A percentile compares a stretch with the other conserved stretches of the same genome.
phyloP scores from a whole-genome alignment of 164 flowering plant species.

The Annona squamosa region DNA sequence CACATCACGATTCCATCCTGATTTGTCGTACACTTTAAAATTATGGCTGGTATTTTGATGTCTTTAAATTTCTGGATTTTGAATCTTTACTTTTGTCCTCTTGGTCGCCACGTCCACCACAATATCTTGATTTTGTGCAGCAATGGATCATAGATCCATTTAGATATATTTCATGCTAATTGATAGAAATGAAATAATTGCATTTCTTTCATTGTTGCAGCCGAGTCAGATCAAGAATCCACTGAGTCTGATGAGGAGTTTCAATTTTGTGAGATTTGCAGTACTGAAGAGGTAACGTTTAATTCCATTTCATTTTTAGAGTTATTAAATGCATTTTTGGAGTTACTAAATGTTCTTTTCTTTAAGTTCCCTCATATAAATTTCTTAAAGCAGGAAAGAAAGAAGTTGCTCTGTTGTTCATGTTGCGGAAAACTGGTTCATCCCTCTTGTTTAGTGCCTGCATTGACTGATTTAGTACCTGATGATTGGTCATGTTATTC shows the following conservation, averaged over 20 bases:
- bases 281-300: slow-evolving; percentile 64
- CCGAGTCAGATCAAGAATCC: slow-evolving; percentile 68
- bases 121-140: no score
- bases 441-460: slow-evolving; percentile 72
- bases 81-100: background rate
- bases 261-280: slow-evolving; percentile 90
- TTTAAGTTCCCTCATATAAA: background rate
- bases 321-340: background rate
- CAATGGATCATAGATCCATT: no score
- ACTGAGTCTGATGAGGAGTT: slow-evolving; percentile 96
- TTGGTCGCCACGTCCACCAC: background rate
- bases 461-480: slow-evolving; percentile 39
- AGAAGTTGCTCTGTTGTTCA: slow-evolving; percentile 80
- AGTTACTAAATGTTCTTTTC: background rate
- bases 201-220: slow-evolving; percentile 37
- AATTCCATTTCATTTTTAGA: background rate
- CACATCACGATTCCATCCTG: no score
- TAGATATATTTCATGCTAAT: no score
- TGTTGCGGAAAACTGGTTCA: slow-evolving; percentile 79
- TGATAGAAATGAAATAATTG: background rate
- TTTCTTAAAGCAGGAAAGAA: slow-evolving; percentile 62
- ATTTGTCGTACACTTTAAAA: background rate
- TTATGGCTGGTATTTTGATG: background rate
- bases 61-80: background rate
- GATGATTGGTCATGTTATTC: slow-evolving; percentile 83